Conservation (phyloP, 768 basidiomycete species). For the Fomitopsis pulvina region DNA sequence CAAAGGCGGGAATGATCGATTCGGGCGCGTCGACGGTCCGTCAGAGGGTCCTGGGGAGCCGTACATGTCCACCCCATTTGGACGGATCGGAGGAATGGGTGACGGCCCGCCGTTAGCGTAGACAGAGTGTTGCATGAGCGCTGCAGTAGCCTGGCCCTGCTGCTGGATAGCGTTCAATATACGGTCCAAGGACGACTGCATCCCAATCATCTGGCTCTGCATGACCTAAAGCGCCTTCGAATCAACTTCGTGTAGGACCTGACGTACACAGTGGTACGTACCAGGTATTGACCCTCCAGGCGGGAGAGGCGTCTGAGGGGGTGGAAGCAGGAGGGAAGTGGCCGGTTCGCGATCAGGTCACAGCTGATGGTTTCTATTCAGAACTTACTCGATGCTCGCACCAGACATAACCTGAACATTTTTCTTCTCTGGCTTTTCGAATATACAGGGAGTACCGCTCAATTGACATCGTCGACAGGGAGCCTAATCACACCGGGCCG, state of each 20-base stretch:
- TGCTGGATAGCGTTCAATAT: slow-evolving; percentile 63
- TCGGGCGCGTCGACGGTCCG: slow-evolving; percentile 17
- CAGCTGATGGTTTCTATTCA: slow-evolving; percentile 1
- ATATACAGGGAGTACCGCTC: slow-evolving; percentile 73
- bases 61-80: slow-evolving; percentile 24
- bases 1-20: slow-evolving; percentile 67
- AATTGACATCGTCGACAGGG: slow-evolving; percentile 87
- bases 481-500: slow-evolving; percentile 71
- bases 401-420: slow-evolving; percentile 47
- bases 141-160: slow-evolving; percentile 27
- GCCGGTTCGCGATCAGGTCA: slow-evolving; percentile 13
- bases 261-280: slow-evolving; percentile 25
- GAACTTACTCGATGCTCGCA: slow-evolving; percentile 67
- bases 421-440: slow-evolving; percentile 92
- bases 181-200: slow-evolving; percentile 84
- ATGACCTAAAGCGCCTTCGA: slow-evolving; percentile 48
- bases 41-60: slow-evolving; percentile 23
- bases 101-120: slow-evolving; percentile 9
- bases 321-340: slow-evolving; percentile 12
- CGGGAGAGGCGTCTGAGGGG: slow-evolving; percentile 65
- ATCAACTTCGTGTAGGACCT: background rate
- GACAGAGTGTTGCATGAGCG: slow-evolving; percentile 23
- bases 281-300: slow-evolving; percentile 82
- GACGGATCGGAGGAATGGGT: slow-evolving; percentile 10
- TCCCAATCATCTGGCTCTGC: slow-evolving; percentile 93